Base-by-base conservation (phyloP, 1,139 yeast genomes). In the Taphrina deformans region DNA sequence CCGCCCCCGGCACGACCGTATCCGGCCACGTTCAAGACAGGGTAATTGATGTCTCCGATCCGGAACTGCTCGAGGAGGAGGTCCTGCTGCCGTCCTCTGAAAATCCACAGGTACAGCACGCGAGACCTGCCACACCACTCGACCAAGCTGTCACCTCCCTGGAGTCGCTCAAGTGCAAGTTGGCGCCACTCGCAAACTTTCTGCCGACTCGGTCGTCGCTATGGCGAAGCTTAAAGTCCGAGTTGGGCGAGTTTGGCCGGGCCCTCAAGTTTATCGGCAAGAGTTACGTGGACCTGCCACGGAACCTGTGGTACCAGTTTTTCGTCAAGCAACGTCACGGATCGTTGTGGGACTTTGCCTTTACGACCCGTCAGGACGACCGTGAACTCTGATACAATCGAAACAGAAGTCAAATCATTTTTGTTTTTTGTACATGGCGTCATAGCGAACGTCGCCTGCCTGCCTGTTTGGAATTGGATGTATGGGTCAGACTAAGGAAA, bases 201-300 rank as follows among this genome's bases (percentile, higher is more conserved):
- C 9, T 31, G 46, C 35, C 55, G 3, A 44, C 52, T 10, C 33
- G 38, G 21, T 14, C 45, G 2, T 26, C 33, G 16, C 40, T 51
- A 33, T 41, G 52, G 52, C 12, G 53, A n/a, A 33, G 59, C 24
- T 21, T 61, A 16, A 29, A 18, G 46, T n/a, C 24, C 14, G 96
- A 89, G 66, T 71, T 83, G 29, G 73, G 74, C 23, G 86, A 83
- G 51, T 86, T 89, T 31, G 74, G 75, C 70, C 81, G 77, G 12
- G 96, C 96, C 0, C 72, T 88, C 45, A 77, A 76, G 68, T 90
- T 89, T 75, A 83, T 92, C 29, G 76, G 83, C 65, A 73, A 75
- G 40, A 85, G 96, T 59, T 92, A 92, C 75, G 72, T 80, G 62
- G 80, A 85, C 56, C 82, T 92, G 70, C 97, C 98, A 18, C 77